Evolutionary conservation across 108 stramenopile species (phyloP).

Genomic region (Skeletonema marinoi): DNA sequence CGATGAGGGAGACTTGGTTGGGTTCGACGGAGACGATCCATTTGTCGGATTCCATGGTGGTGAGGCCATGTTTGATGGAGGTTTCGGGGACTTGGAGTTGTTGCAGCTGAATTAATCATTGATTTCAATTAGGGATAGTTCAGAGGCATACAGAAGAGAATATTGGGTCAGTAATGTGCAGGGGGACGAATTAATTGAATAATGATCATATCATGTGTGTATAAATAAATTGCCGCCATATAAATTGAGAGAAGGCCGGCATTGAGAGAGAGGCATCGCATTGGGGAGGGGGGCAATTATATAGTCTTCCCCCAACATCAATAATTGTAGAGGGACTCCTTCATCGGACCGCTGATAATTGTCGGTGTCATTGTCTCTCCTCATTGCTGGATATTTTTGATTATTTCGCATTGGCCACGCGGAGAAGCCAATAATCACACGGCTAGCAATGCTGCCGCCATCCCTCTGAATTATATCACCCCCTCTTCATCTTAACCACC

Average conservation of each 20-base stretch:
- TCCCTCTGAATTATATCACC: neutral
- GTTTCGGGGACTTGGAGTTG: constrained; percentile 89
- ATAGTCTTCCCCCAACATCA: neutral
- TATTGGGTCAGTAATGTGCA: constrained; percentile 7
- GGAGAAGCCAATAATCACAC: neutral
- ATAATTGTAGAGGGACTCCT: neutral
- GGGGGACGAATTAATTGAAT: neutral
- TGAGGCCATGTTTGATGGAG: constrained; percentile 90
- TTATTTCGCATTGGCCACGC: neutral
- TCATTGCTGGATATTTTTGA: neutral
- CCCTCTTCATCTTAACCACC: constrained; percentile 4
- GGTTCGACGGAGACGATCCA: constrained; percentile 94
- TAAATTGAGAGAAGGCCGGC: neutral
- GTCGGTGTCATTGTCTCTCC: neutral
- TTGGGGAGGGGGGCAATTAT: too few relatives aligned
- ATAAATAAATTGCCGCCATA: too few relatives aligned
- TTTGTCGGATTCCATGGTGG: constrained; percentile 91
- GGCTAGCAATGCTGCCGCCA: neutral
- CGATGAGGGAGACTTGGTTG: constrained; percentile 90
- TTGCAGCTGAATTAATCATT: constrained; percentile 67
- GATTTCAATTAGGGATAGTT: neutral
- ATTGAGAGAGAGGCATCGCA: too few relatives aligned
- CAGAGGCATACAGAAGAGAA: constrained; percentile 6
- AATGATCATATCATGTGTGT: neutral
- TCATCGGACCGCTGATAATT: neutral